Conservation (phyloP, 805 yeast genomes). For the Scheffersomyces amazonensis region DNA sequence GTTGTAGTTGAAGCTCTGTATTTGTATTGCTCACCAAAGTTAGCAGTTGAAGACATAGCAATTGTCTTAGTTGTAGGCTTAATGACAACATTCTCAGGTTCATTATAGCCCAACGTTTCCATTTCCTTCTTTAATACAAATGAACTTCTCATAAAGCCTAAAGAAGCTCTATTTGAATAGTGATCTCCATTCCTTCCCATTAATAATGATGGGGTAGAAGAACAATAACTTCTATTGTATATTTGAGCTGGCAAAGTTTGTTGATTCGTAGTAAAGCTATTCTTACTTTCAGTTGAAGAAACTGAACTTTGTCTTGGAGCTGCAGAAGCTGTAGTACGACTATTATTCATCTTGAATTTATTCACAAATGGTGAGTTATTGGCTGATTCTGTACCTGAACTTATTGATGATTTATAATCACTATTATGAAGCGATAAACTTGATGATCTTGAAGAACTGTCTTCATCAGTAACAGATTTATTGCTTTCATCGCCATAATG, state of each 20-base stretch:
- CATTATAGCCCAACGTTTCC: constrained; percentile 27
- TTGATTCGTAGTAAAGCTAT: not conserved
- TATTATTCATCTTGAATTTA: not conserved
- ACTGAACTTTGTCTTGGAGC: not conserved
- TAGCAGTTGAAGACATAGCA: not conserved
- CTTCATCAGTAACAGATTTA: constrained; percentile 15
- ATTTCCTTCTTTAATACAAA: constrained; percentile 41
- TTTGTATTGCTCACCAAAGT: not conserved
- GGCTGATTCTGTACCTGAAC: constrained; percentile 25
- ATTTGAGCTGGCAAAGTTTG: not conserved
- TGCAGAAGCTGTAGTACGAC: not conserved
- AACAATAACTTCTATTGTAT: constrained; percentile 3
- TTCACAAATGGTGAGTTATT: not conserved
- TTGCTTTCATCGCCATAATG: constrained; percentile 6
- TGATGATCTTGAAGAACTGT: constrained; percentile 27
- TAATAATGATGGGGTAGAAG: constrained; percentile 11
- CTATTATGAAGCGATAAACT: constrained; percentile 37
- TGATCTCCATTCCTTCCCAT: constrained; percentile 1
- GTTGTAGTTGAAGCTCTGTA: constrained; percentile 3
- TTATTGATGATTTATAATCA: constrained; percentile 34
- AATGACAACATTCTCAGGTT: constrained; percentile 28
- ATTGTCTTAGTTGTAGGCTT: not conserved
- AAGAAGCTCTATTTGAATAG: constrained; percentile 25
- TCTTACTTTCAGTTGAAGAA: not conserved
- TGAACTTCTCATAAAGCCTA: constrained; percentile 43